phyloP scores from a whole-genome alignment of 495 filamentous ascomycete genomes.

The Apiosordaria backusii region DNA sequence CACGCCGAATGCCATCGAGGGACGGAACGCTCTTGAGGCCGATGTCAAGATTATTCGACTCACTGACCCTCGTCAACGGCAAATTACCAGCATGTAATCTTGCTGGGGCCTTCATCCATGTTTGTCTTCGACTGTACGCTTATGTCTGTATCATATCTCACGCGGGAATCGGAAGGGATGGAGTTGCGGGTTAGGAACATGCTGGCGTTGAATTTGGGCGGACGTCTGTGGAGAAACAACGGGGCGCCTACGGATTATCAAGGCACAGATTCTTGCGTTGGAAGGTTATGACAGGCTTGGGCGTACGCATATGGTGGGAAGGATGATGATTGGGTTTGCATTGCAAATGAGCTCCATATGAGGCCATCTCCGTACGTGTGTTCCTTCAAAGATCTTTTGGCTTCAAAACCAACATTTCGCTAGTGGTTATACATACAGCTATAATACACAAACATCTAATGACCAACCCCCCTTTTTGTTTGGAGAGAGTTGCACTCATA shows the following conservation, averaged over 20 bases:
- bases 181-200: background rate
- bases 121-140: background rate
- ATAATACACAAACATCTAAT: background rate
- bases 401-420: background rate
- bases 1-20: constrained; percentile 84
- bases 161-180: background rate
- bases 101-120: background rate
- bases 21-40: constrained; percentile 57
- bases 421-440: background rate
- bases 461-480: background rate
- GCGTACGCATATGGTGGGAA: background rate
- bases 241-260: background rate
- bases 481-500: background rate
- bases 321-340: background rate
- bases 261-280: background rate
- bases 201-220: background rate
- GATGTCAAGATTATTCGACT: constrained; percentile 85
- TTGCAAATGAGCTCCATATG: background rate
- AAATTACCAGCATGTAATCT: constrained; percentile 37
- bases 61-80: constrained; percentile 56
- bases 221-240: background rate
- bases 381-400: background rate
- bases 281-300: background rate
- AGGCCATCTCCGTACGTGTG: background rate
- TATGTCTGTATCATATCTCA: background rate